Evolutionary conservation across 495 filamentous ascomycete genomes (phyloP), one percentile per base, ranked within the genome.

Genomic region (Penicillium argentinense): DNA sequence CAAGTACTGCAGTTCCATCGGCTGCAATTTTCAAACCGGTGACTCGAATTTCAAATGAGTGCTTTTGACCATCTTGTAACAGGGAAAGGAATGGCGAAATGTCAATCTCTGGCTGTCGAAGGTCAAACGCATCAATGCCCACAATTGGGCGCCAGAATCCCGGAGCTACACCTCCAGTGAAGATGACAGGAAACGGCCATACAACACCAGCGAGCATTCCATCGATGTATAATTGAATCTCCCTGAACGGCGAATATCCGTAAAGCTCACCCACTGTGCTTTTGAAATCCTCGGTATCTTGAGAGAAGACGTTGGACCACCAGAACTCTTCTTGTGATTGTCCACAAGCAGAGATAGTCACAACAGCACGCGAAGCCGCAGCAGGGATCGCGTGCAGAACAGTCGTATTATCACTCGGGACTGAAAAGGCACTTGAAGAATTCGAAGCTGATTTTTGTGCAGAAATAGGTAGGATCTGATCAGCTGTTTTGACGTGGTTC

Each of bases 161-260:
- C 1, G 91, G 91, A 2, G 83, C 84, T 1, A 96, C 80, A 3
- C 91, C 91, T 4, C 91, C 90, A 4, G 90, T 95, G 53, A 95
- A 96, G 26, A 95, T 88, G 22, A 91, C 73, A 0, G 88, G 87
- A 47, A 92, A 93, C 3, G 91, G 90, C 87, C 86, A 95, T 5
- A 81, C 75, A 3, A 93, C 86, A 0, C 90, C 90, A 12, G 88
- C 87, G 6, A 93, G 66, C 23, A 75, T 71, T 2, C 80, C 87
- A 57, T 96, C 87, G 47, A 95, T 87, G 29, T 83, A 76, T 2
- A 95, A 68, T 50, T 95, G 88, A 6, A 95, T 74, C 62, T 96
- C 91, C 7, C 90, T 81, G 59, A 89, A 95, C 0, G 89, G 87
- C 14, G 83, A 85, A 54, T 80, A 82, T 1, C 87, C 89, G 29